phyloP scores from a whole-genome alignment of 257 asterid genomes.

The Nicotiana benthamiana region DNA sequence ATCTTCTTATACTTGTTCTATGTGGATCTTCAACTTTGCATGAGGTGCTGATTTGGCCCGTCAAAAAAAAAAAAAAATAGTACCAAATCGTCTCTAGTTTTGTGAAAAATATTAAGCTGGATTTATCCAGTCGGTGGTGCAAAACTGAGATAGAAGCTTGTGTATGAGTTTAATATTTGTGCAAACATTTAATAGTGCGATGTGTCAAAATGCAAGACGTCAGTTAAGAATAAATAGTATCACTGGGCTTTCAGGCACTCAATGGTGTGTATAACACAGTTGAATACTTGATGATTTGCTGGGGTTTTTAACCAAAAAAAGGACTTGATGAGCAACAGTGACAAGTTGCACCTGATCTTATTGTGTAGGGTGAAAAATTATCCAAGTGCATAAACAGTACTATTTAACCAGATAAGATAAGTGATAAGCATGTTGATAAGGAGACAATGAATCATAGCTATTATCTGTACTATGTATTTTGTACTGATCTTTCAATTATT shows the following conservation, averaged over 20 bases:
- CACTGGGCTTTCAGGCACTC: neutral
- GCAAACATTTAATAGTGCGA: neutral
- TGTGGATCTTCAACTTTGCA: neutral
- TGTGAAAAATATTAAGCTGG: neutral
- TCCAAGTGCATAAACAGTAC: neutral
- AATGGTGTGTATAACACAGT: neutral
- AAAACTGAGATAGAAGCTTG: neutral
- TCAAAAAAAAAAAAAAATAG: neutral
- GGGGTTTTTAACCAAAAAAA: no score
- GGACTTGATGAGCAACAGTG: neutral
- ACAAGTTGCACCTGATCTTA: neutral
- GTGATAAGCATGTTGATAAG: neutral
- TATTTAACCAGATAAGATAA: neutral
- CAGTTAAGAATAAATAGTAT: neutral
- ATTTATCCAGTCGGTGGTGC: neutral
- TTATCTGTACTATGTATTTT: neutral
- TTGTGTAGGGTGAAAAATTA: neutral
- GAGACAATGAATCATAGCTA: neutral
- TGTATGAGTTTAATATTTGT: neutral
- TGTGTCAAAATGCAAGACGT: neutral
- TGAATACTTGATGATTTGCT: neutral
- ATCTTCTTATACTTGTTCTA: neutral
- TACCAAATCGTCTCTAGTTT: neutral
- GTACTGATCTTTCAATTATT: neutral
- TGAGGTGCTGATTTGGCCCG: neutral